These are phyloP conservation scores for Neurospora tetraspora DNA, from an alignment of 495 filamentous ascomycete species.

Conservation along the genomic window DNA sequence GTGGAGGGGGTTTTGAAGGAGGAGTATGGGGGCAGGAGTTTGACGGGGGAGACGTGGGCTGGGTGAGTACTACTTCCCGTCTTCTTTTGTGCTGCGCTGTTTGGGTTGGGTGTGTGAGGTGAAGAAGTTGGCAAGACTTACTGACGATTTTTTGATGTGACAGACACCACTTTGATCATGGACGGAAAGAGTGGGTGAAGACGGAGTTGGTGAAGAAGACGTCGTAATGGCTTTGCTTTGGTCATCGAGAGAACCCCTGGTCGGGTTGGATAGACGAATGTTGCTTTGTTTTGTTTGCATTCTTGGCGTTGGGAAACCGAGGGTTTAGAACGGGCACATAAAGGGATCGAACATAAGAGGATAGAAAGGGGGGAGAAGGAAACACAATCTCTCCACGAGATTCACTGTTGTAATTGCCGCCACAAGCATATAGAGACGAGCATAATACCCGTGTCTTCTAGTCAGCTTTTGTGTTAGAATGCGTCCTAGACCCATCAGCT, in stretches of 20 bases:
- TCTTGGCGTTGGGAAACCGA: background rate
- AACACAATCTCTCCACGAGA: background rate
- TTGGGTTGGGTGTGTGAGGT: background rate
- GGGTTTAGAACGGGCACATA: background rate
- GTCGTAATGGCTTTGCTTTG: background rate
- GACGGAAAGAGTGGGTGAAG: background rate
- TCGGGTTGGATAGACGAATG: background rate
- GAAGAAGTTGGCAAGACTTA: background rate
- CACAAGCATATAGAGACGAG: background rate
- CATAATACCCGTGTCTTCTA: background rate
- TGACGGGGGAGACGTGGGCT: constrained; percentile 54
- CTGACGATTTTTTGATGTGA: background rate
- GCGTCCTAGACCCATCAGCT: background rate
- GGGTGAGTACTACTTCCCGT: constrained; percentile 36
- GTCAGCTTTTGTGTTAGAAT: background rate
- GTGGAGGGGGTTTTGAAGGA: constrained; percentile 62
- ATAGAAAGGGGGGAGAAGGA: background rate
- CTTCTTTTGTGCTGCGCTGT: background rate
- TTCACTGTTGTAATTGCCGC: background rate
- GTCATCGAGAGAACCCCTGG: background rate
- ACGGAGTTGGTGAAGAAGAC: background rate
- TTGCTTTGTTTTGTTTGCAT: background rate
- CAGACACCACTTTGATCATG: background rate
- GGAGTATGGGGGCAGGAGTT: constrained; percentile 61
- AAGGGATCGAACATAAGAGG: background rate